These are phyloP conservation scores for Spizellomyces sp. DNA, from an alignment of 192 early-diverging fungal genomes.

Conservation along the genomic window DNA sequence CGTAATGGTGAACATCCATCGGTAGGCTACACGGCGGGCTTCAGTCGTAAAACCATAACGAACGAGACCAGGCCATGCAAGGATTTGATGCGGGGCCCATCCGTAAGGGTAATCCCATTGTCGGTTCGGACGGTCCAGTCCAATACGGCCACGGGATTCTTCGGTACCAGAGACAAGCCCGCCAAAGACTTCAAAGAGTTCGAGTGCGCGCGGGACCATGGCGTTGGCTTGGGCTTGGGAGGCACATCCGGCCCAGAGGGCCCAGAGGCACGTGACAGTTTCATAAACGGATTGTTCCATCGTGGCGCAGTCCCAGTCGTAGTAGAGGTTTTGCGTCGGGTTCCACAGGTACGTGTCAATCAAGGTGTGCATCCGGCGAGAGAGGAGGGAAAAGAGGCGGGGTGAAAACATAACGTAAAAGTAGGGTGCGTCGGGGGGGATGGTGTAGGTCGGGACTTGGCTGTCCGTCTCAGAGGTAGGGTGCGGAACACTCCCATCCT, in stretches of 20 bases:
- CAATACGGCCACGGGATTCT: conserved; percentile 79
- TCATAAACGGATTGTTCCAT: conserved; percentile 76
- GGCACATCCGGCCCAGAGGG: conserved; percentile 90
- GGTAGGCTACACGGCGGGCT: conserved; percentile 81
- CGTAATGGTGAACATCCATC: conserved; percentile 95
- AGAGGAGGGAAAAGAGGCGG: conserved; percentile 52
- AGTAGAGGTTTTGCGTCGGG: conserved; percentile 73
- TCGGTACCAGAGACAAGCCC: conserved; percentile 93
- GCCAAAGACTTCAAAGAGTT: conserved; percentile 86
- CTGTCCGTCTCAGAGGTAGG: not conserved
- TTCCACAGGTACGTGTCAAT: conserved; percentile 90
- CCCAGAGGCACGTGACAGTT: conserved; percentile 85
- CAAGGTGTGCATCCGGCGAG: conserved; percentile 56
- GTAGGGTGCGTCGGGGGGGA: conserved; percentile 1
- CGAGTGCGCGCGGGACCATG: conserved; percentile 68
- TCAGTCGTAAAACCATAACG: conserved; percentile 78
- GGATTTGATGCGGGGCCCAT: conserved; percentile 99
- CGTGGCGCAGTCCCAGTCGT: conserved; percentile 84
- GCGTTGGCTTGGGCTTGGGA: conserved; percentile 72
- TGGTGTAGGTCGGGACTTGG: conserved; percentile 12
- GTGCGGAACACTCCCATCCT: not conserved
- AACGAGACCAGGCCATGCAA: conserved; percentile 90
- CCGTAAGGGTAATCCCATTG: conserved; percentile 89
- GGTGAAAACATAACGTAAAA: conserved; percentile 49
- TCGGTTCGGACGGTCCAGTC: conserved; percentile 83